phyloP scores from a whole-genome alignment of 805 yeast genomes.

The Pichia gijzeniarum region DNA sequence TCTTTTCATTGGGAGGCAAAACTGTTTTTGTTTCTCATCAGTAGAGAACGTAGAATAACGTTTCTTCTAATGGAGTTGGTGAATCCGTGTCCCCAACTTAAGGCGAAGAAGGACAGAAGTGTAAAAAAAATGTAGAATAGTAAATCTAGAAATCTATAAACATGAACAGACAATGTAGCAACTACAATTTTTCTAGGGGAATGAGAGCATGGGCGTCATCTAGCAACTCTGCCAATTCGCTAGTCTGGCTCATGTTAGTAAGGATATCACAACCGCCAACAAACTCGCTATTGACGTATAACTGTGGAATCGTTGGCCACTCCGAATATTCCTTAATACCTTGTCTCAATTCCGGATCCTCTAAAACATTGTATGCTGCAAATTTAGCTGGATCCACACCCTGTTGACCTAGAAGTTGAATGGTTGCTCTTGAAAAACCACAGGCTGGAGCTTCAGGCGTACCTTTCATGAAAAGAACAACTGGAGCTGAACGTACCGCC shows the following conservation, averaged over 20 bases:
- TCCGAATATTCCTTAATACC: slow-evolving; percentile 93
- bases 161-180: neutral
- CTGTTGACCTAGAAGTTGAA: slow-evolving; percentile 87
- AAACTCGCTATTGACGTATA: slow-evolving; percentile 85
- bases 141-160: neutral
- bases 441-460: slow-evolving; percentile 97
- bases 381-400: slow-evolving; percentile 96
- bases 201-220: slow-evolving; percentile 75
- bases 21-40: slow-evolving; percentile 9
- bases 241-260: slow-evolving; percentile 81
- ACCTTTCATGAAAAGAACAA: slow-evolving; percentile 96
- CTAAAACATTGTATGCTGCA: slow-evolving; percentile 95
- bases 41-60: slow-evolving; percentile 6
- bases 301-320: slow-evolving; percentile 99
- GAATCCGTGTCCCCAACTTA: slow-evolving; percentile 1
- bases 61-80: slow-evolving; percentile 9
- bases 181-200: slow-evolving; percentile 55
- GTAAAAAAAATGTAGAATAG: neutral
- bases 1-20: slow-evolving; percentile 11
- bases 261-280: slow-evolving; percentile 97
- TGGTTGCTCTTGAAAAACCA: slow-evolving; percentile 94
- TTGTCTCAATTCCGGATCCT: slow-evolving; percentile 87
- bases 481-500: slow-evolving; percentile 86
- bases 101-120: slow-evolving; percentile 12
- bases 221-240: slow-evolving; percentile 82